These are phyloP conservation scores for Marchantia polymorpha DNA, from an alignment of 225 moss, liverwort and hornwort genomes.

Conservation along the genomic window DNA sequence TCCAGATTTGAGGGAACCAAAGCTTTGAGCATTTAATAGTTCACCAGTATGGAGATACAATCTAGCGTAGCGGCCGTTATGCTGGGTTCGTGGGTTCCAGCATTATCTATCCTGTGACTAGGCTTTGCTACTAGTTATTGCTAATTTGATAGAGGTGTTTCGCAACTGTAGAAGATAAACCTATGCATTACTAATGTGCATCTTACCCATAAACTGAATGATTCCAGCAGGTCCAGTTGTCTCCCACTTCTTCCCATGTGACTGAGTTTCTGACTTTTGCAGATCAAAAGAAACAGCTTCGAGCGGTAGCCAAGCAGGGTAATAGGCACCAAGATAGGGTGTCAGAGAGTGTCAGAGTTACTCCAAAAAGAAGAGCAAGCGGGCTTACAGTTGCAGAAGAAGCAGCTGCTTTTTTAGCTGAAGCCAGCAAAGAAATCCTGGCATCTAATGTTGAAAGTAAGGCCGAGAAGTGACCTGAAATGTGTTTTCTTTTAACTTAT, in stretches of 20 bases:
- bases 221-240: not conserved
- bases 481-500: no score
- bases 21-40: not conserved
- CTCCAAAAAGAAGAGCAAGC: slow-evolving; percentile 30
- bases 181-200: not conserved
- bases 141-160: not conserved
- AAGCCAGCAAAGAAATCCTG: slow-evolving; percentile 50
- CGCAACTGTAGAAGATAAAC: not conserved
- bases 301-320: slow-evolving; percentile 44
- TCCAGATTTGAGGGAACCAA: not conserved
- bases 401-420: slow-evolving; percentile 69
- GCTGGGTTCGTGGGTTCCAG: not conserved
- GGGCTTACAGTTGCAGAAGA: slow-evolving; percentile 50
- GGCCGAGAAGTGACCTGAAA: not conserved
- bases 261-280: slow-evolving; percentile 6
- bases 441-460: not conserved
- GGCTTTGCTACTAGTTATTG: not conserved
- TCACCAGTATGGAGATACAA: not conserved
- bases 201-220: not conserved
- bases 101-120: not conserved
- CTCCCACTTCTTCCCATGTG: not conserved
- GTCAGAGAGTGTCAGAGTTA: not conserved
- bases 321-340: slow-evolving; percentile 27
- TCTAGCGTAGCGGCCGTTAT: not conserved
- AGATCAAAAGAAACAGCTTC: slow-evolving; percentile 60